Base-by-base conservation (phyloP, 805 yeast genomes). In the Tanozyma kutaoensis region DNA sequence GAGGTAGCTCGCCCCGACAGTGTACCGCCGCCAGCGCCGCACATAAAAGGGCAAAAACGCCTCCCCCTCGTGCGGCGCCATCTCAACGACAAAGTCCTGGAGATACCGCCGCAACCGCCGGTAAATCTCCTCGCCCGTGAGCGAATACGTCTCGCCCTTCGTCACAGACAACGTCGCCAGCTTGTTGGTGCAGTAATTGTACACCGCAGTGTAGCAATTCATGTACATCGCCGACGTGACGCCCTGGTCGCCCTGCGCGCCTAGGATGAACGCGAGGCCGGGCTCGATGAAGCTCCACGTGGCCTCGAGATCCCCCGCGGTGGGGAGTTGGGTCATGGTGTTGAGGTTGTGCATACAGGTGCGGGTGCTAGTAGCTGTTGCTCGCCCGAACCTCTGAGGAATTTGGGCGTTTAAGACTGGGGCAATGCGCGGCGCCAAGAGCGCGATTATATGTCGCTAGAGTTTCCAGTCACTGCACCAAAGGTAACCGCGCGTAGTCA, bases 41-140 rank as follows among this genome's bases (percentile, higher is more conserved):
- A 82, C 43, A 32, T 39, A 39, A 14, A 39, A 39, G 33, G 35
- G 38, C 36, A 38, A 33, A 13, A 38, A 38, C 36, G 31, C 36
- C 36, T 38, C 42, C 24, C 33, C 34, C 40, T 82, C 94, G 26
- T 66, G 62, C 4, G 69, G 62, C 28, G 58, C 66, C 32, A 64
- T 66, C 19, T 56, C 52, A 22, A 59, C 47, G 23, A 80, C 64
- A 43, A 81, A 86, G 12, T 53, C 45, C 23, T 62, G 58, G 39
- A 91, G 62, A 47, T 81, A 91, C 6, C 53, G 58, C 37, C 72
- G 75, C 36, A 91, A 62, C 38, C 72, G 75, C 27, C 64, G 59
- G 51, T 91, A 91, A 19, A 91, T 73, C 41, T 85, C 97, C 14
- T 86, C 85, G 4, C 98, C 98, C 5, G 85, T 84, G 23, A 91